Conservation (phyloP, 306 rosid genomes). For the Pyrus communis region DNA sequence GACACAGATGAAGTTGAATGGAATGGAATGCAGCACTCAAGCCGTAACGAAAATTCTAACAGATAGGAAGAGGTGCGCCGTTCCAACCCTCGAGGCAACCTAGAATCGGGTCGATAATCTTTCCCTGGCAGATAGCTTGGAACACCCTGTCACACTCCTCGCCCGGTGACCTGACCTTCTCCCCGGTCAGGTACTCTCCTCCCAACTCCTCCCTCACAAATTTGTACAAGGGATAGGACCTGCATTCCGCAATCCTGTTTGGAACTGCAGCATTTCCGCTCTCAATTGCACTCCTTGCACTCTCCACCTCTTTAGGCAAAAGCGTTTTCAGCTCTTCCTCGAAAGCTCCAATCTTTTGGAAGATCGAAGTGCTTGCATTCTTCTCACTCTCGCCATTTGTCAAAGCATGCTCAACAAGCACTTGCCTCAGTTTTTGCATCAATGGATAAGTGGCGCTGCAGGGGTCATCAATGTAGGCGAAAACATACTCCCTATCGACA, state of each 20-base stretch:
- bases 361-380: conserved; percentile 57
- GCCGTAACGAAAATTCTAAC: conserved; percentile 12
- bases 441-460: conserved; percentile 71
- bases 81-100: conserved; percentile 75
- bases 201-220: conserved; percentile 73
- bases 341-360: conserved; percentile 67
- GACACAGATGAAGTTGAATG: not conserved
- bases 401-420: conserved; percentile 69
- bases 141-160: conserved; percentile 77
- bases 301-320: conserved; percentile 77
- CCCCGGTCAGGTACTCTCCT: conserved; percentile 51
- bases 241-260: conserved; percentile 63
- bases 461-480: conserved; percentile 69
- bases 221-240: conserved; percentile 79
- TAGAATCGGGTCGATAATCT: conserved; percentile 69
- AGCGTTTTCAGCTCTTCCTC: conserved; percentile 62
- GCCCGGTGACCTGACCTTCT: conserved; percentile 59
- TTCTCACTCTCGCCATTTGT: conserved; percentile 51
- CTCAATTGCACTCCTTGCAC: conserved; percentile 46
- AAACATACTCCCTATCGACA: conserved; percentile 63
- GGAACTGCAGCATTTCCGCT: conserved; percentile 37
- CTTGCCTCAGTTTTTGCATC: conserved; percentile 76
- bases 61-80: conserved; percentile 79
- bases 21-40: not conserved
- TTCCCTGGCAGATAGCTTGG: conserved; percentile 71